Percentiles rank a stretch among this genome's conserved stretches.
Evolutionary conservation across 1,284 basidiomycete genomes (phyloP).

Genomic region (Stereum hirsutum): DNA sequence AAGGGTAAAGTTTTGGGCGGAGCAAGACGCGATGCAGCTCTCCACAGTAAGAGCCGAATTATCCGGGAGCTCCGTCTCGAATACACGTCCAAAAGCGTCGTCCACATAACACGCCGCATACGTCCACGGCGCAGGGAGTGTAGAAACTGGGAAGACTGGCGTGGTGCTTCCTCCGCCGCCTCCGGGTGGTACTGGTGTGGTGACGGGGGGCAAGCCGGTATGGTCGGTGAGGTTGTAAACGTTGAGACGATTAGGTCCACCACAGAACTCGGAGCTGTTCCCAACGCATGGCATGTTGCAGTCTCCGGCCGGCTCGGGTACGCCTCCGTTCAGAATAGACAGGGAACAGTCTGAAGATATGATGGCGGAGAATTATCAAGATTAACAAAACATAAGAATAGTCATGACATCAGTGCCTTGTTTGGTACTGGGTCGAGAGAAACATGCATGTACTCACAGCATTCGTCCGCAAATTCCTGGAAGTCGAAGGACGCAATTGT

Average conservation of each 20-base stretch:
- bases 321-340: slow-evolving; percentile 35
- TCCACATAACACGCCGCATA: slow-evolving; percentile 50
- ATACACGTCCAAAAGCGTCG: slow-evolving; percentile 27
- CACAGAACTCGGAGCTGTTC: slow-evolving; percentile 53
- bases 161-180: slow-evolving; percentile 24
- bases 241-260: slow-evolving; percentile 41
- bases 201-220: slow-evolving; percentile 35
- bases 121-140: slow-evolving; percentile 41
- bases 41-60: slow-evolving; percentile 28
- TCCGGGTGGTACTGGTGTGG: slow-evolving; percentile 23
- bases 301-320: slow-evolving; percentile 31
- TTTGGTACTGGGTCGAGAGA: not conserved
- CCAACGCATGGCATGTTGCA: slow-evolving; percentile 61
- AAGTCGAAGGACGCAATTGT: too few relatives aligned
- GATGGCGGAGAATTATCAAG: slow-evolving; percentile 1
- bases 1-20: slow-evolving; percentile 24
- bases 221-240: slow-evolving; percentile 62
- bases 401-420: too few relatives aligned
- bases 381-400: too few relatives aligned
- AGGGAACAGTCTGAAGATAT: slow-evolving; percentile 40
- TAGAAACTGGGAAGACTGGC: slow-evolving; percentile 35
- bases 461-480: slow-evolving; percentile 38
- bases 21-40: slow-evolving; percentile 26
- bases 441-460: slow-evolving; percentile 30
- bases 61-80: slow-evolving; percentile 23